Base-by-base conservation (phyloP, 73 alveolate genomes). In the Halteria grandinella region DNA sequence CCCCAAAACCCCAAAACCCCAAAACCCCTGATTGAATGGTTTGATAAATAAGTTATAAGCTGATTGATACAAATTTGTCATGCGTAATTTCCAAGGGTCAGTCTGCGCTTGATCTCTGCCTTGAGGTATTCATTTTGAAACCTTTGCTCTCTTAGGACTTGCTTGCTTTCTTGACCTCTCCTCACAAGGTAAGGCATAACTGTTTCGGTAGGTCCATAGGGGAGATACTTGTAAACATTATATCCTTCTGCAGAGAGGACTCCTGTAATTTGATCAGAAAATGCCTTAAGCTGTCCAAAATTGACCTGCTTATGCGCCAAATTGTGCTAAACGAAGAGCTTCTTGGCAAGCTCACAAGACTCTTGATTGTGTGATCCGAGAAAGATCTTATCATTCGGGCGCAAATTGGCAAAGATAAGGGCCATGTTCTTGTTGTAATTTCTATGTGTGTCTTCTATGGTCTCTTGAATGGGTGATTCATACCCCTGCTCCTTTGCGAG, bases 141-240 rank as follows among this genome's bases (percentile, higher is more conserved):
- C 33, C 48, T 39, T n/a, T 82, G 76, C 48, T 88, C 92, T 37
- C 89, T 57, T 48, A 89, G 29, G 41, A 89, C 89, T 55, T 78
- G 69, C 33, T 53, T 70, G 50, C 83, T 58, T 79, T 89, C 97
- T 49, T 79, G 64, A 2, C 87, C 94, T 44, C 97, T 85, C 57
- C 97, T 79, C 25, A 76, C 58, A 27, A 89, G 57, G 36, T 89
- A 89, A 0, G 97, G 97, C 59, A 89, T 72, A 14, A 89, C 76
- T 34, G 79, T 59, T 27, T 79, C 79, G 14, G 87, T 64, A 11
- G 97, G 97, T 36, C 97, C 97, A 54, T 52, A 89, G 7, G 97
- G 97, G 0, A 85, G 49, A 50, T 89, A 89, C 70, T 85, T 89
- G 25, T 23, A 41, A 7, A 66, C 93, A 1, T 39, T 71, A 53